Conservation (phyloP, 2,329 filamentous ascomycete species). For the Diaporthe destruens region DNA sequence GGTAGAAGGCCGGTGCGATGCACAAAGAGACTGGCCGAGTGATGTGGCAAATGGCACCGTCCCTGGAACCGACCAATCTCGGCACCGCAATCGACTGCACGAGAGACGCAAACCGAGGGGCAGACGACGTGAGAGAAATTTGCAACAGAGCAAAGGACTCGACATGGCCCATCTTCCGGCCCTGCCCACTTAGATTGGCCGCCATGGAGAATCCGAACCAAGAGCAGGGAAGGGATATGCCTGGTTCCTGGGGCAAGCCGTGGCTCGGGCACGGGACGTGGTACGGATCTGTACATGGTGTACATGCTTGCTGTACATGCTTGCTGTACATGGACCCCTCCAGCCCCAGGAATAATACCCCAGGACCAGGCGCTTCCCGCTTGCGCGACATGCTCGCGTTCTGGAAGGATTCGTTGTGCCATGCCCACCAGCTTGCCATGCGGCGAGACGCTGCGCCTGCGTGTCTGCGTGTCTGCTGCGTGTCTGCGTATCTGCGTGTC, state of each 20-base stretch:
- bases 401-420: constrained; percentile 32
- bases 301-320: background rate
- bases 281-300: constrained; percentile 29
- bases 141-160: constrained; percentile 41
- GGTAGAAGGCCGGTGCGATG: constrained; percentile 53
- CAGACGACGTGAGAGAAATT: constrained; percentile 35
- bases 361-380: constrained; percentile 29
- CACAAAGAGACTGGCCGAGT: constrained; percentile 54
- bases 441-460: constrained; percentile 37
- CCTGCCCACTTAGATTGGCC: constrained; percentile 44
- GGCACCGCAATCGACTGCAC: constrained; percentile 47
- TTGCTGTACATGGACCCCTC: constrained; percentile 23
- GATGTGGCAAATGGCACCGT: constrained; percentile 61
- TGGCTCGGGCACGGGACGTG: constrained; percentile 28
- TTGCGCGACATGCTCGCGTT: constrained; percentile 24
- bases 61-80: constrained; percentile 53
- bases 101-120: constrained; percentile 45
- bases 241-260: constrained; percentile 47
- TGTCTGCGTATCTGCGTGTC: background rate
- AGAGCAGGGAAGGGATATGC: constrained; percentile 52
- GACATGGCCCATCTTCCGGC: constrained; percentile 42
- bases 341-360: constrained; percentile 36
- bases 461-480: background rate
- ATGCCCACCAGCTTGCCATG: constrained; percentile 22
- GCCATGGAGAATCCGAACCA: constrained; percentile 28